Base-by-base conservation (phyloP, 352 stramenopile species). In the Globisporangium nagaii region DNA sequence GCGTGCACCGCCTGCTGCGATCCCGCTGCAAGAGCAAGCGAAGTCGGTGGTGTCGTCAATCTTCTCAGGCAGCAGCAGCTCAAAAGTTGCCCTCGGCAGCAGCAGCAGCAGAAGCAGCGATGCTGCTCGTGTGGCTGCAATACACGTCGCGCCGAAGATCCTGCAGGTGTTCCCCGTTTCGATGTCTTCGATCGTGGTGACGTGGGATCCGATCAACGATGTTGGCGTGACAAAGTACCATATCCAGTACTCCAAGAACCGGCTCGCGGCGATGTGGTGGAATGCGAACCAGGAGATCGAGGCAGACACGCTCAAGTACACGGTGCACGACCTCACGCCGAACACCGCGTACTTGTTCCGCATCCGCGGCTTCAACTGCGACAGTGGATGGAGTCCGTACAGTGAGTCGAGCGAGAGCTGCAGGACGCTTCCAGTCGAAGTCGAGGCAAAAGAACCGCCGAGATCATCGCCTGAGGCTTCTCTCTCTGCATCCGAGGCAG, bases 191-290 rank as follows among this genome's bases (percentile, higher is more conserved):
- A 67, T 93, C 42, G 69, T 79, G 11, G 62, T 93, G 20, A 88
- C 79, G 4, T 95, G 85, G 85, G 81, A 90, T 32, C 68, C 73
- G 20, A 62, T 80, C 9, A 77, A 76, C 35, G 77, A 92, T 48
- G 48, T 72, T 2, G 63, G 63, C 0, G 65, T 91, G 27, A 68
- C 60, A 1, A 88, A 80, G 56, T 93, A 93, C 60, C 79, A 91
- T 32, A 72, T 95, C 37, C 85, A 95, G 58, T 93, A 86, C 43
- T 67, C 70, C 0, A 92, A 90, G 60, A 90, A 93, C 45, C 71
- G 79, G 4, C 58, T 93, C 22, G 72, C 83, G 6, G 76, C 81
- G 7, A 86, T 91, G 63, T 93, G 85, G 85, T 84, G 74, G 73
- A 91, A 67, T 24, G 64, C 83, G 1, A 90, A 87, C 44, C 65